A percentile compares a stretch with the other conserved stretches of the same genome.
These are phyloP conservation scores for Plasmodium ovale DNA, from an alignment of 169 alveolate genomes.

Conservation along the genomic window DNA sequence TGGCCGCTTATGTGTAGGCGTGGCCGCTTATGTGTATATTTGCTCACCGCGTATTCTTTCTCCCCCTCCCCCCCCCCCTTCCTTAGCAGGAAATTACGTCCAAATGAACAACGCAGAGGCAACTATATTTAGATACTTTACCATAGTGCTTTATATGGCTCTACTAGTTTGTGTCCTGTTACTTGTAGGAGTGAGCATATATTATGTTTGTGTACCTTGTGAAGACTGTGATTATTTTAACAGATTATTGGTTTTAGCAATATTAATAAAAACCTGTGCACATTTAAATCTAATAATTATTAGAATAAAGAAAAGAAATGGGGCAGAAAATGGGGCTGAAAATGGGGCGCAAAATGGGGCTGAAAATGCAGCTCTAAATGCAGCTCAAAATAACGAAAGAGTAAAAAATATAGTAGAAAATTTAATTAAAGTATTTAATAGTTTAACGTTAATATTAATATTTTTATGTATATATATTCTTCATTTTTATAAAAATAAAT, in stretches of 20 bases:
- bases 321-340: constrained; percentile 29
- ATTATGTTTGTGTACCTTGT: constrained; percentile 26
- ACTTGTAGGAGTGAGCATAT: background rate
- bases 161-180: constrained; percentile 1
- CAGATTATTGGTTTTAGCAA: constrained; percentile 23
- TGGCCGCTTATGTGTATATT: background rate
- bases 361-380: no score
- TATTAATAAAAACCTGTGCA: constrained; percentile 19
- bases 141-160: constrained; percentile 9
- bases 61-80: background rate
- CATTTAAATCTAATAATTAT: constrained; percentile 18
- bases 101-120: constrained; percentile 20
- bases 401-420: background rate
- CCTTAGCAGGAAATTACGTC: constrained; percentile 6
- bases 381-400: constrained; percentile 27
- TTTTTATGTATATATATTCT: constrained; percentile 33
- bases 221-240: constrained; percentile 46
- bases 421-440: constrained; percentile 32
- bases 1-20: background rate
- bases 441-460: constrained; percentile 18
- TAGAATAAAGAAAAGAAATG: constrained; percentile 20
- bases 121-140: constrained; percentile 16
- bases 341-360: no score
- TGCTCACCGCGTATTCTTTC: background rate
- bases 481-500: constrained; percentile 45